phyloP scores from a whole-genome alignment of 352 stramenopile species.

The Globisporangium acanthophoron region DNA sequence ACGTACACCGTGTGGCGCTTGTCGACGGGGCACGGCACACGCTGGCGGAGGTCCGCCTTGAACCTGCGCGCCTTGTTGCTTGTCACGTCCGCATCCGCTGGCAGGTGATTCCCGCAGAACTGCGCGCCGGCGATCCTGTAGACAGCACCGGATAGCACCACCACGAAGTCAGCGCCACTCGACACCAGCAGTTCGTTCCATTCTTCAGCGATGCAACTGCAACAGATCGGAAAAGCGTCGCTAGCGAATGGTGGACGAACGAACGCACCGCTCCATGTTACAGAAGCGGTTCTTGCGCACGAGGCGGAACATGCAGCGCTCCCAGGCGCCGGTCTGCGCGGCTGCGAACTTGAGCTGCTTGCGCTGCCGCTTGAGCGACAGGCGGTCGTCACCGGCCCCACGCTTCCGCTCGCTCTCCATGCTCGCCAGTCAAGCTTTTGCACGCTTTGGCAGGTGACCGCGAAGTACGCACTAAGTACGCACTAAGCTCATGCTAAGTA shows the following conservation, averaged over 20 bases:
- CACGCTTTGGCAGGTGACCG: too few species aligned
- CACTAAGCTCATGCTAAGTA: not conserved
- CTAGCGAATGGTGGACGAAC: not conserved
- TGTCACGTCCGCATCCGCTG: constrained; percentile 18
- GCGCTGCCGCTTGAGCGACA: constrained; percentile 38
- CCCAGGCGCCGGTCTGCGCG: constrained; percentile 51
- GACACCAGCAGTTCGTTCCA: too few species aligned
- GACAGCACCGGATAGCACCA: not conserved
- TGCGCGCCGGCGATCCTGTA: constrained; percentile 25
- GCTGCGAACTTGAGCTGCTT: constrained; percentile 57
- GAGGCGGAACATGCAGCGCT: constrained; percentile 76
- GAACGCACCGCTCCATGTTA: constrained; percentile 61
- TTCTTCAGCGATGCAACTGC: not conserved
- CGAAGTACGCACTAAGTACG: not conserved
- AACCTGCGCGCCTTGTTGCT: constrained; percentile 72
- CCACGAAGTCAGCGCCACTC: too few species aligned
- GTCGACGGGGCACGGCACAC: constrained; percentile 75
- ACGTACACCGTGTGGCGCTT: constrained; percentile 66
- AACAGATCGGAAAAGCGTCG: not conserved
- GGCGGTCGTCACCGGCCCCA: constrained; percentile 1
- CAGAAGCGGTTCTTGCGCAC: constrained; percentile 79
- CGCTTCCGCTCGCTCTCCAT: constrained; percentile 26
- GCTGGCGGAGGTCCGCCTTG: constrained; percentile 38
- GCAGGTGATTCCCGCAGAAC: constrained; percentile 78
- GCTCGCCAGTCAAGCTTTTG: not conserved